These are phyloP conservation scores for Williopsis jadinii DNA, from an alignment of 1,139 yeast genomes.

Conservation along the genomic window DNA sequence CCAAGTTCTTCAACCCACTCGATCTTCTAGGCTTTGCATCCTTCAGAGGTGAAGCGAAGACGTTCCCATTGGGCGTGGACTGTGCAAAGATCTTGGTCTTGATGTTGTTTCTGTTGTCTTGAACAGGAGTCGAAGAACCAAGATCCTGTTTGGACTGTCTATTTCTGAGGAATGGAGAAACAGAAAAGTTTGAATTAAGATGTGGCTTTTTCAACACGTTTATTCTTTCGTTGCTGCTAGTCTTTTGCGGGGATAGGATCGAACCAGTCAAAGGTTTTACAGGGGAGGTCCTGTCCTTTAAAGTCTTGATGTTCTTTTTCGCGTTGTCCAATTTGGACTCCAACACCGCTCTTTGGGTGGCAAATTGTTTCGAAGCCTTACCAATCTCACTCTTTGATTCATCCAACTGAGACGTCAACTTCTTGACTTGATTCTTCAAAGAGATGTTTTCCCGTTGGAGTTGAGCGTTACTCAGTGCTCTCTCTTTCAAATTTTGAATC, in stretches of 20 bases:
- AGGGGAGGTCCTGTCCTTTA: constrained; percentile 13
- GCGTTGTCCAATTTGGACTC: constrained; percentile 30
- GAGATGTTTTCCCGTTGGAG: constrained; percentile 18
- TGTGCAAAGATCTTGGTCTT: constrained; percentile 15
- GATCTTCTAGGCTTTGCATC: too few relatives aligned
- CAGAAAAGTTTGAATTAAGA: constrained; percentile 17
- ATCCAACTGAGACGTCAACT: constrained; percentile 14
- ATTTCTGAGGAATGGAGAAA: constrained; percentile 21
- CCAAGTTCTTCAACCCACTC: too few relatives aligned
- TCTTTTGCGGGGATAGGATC: constrained; percentile 3
- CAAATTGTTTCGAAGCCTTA: constrained; percentile 21
- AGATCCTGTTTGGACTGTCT: constrained; percentile 1
- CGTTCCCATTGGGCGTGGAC: constrained; percentile 17
- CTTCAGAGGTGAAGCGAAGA: background rate
- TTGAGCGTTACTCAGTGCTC: constrained; percentile 9
- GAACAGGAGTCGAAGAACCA: constrained; percentile 10
- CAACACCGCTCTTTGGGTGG: constrained; percentile 26
- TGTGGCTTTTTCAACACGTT: constrained; percentile 9
- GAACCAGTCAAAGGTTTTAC: constrained; percentile 1
- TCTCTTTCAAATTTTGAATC: constrained; percentile 19
- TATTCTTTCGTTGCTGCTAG: background rate
- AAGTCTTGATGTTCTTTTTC: constrained; percentile 23
- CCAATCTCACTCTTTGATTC: constrained; percentile 14
- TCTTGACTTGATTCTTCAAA: constrained; percentile 18
- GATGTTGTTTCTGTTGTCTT: background rate